A percentile compares a stretch with the other conserved stretches of the same genome.
These are phyloP conservation scores for Suillus brevipes DNA, from an alignment of 768 basidiomycete genomes.

Conservation along the genomic window DNA sequence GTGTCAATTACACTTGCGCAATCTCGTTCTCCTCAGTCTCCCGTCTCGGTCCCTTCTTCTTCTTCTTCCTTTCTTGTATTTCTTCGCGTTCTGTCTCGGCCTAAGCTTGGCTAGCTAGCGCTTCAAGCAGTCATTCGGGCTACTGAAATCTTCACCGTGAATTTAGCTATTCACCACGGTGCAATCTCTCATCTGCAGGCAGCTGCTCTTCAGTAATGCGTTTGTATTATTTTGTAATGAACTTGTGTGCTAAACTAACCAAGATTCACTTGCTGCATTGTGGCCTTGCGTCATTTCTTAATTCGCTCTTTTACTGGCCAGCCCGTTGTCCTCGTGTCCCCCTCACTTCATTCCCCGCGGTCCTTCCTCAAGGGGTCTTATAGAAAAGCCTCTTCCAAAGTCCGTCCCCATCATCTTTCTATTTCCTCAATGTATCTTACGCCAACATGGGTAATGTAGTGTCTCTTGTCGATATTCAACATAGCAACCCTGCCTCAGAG, in stretches of 20 bases:
- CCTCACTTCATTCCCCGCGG: constrained; percentile 29
- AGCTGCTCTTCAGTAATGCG: constrained; percentile 17
- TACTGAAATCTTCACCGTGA: constrained; percentile 11
- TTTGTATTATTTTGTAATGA: constrained; percentile 15
- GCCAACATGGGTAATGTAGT: constrained; percentile 32
- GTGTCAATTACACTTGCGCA: constrained; percentile 15
- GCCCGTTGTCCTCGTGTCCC: constrained; percentile 32
- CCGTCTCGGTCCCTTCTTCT: background rate
- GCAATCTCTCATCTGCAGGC: constrained; percentile 2
- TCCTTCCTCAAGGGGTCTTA: constrained; percentile 23
- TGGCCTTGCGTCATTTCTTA: constrained; percentile 26
- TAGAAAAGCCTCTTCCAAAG: constrained; percentile 23
- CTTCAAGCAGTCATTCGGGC: background rate
- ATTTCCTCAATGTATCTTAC: constrained; percentile 16
- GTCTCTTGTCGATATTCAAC: constrained; percentile 33
- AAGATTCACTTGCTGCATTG: constrained; percentile 12
- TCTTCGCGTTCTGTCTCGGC: background rate
- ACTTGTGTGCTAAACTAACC: constrained; percentile 21
- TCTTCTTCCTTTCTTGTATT: background rate
- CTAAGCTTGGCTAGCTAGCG: background rate
- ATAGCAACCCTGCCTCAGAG: constrained; percentile 19
- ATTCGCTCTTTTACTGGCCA: constrained; percentile 21
- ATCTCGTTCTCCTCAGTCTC: background rate
- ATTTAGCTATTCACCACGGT: constrained; percentile 6
- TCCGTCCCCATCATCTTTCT: constrained; percentile 17